These are phyloP conservation scores for Candida hungchunana DNA, from an alignment of 805 yeast species.

Conservation along the genomic window DNA sequence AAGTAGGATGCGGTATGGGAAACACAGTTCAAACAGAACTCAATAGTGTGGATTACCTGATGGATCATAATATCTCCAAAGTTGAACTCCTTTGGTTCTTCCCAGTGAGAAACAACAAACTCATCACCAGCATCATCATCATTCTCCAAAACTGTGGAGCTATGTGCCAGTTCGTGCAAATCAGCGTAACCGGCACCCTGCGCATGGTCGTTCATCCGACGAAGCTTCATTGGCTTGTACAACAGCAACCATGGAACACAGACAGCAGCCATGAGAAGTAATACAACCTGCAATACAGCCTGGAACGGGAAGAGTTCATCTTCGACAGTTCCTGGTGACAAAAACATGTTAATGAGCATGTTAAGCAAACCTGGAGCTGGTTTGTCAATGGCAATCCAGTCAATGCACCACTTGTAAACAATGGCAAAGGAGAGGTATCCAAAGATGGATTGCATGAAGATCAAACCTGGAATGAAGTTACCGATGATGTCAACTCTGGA, in stretches of 20 bases:
- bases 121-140: conserved; percentile 37
- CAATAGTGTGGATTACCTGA: conserved; percentile 97
- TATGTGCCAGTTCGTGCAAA: conserved; percentile 37
- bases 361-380: conserved; percentile 92
- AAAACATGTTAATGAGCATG: conserved; percentile 93
- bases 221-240: conserved; percentile 62
- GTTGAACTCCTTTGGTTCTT: conserved; percentile 52
- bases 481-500: conserved; percentile 82
- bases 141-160: conserved; percentile 37
- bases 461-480: conserved; percentile 88
- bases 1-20: conserved; percentile 97
- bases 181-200: conserved; percentile 49
- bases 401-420: conserved; percentile 90
- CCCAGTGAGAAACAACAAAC: conserved; percentile 12
- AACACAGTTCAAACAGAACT: conserved; percentile 94
- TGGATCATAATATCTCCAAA: conserved; percentile 97
- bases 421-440: conserved; percentile 87
- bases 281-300: conserved; percentile 62
- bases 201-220: conserved; percentile 38
- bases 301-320: conserved; percentile 83
- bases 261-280: conserved; percentile 69
- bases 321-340: conserved; percentile 85
- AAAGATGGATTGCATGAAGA: conserved; percentile 95
- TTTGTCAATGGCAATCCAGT: conserved; percentile 74
- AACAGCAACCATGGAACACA: conserved; percentile 94